A percentile compares a stretch with the other conserved stretches of the same genome.
These are phyloP conservation scores for Globisporangium spinosum DNA, from an alignment of 352 stramenopile species.

Conservation along the genomic window DNA sequence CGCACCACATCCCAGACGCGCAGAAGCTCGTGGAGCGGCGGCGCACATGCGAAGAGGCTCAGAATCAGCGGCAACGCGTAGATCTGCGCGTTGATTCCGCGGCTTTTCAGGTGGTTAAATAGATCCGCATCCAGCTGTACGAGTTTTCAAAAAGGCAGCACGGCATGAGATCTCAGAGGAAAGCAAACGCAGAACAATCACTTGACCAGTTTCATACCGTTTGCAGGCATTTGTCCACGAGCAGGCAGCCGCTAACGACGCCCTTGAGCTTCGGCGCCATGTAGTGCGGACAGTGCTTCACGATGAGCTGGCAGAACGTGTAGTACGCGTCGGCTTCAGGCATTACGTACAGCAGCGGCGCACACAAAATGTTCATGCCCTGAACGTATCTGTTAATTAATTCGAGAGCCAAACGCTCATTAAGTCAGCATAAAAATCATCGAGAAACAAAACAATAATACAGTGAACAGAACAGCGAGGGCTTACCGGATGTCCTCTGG, in stretches of 20 bases:
- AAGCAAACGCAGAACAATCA: background rate
- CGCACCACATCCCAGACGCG: slow-evolving; percentile 89
- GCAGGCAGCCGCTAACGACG: slow-evolving; percentile 72
- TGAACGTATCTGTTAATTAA: slow-evolving; percentile 74
- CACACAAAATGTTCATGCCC: slow-evolving; percentile 91
- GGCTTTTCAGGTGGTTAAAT: slow-evolving; percentile 69
- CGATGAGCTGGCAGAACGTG: slow-evolving; percentile 87
- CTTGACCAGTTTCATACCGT: slow-evolving; percentile 29
- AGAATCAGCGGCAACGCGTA: slow-evolving; percentile 88
- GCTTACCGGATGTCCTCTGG: slow-evolving; percentile 31
- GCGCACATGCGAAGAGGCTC: slow-evolving; percentile 89
- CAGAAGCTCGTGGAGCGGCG: slow-evolving; percentile 83
- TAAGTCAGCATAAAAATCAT: no score
- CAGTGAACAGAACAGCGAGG: no score
- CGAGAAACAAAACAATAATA: no score
- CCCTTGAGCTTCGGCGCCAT: slow-evolving; percentile 86
- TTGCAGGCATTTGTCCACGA: slow-evolving; percentile 80
- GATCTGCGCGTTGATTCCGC: slow-evolving; percentile 78
- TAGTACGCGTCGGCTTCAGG: slow-evolving; percentile 89
- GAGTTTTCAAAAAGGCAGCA: background rate
- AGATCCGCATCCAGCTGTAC: slow-evolving; percentile 66
- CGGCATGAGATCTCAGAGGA: background rate
- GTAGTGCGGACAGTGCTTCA: slow-evolving; percentile 87
- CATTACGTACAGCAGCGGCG: slow-evolving; percentile 90
- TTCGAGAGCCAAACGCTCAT: no score